Conservation (phyloP, 1,139 yeast species). For the Yamadazyma dushanensis region DNA sequence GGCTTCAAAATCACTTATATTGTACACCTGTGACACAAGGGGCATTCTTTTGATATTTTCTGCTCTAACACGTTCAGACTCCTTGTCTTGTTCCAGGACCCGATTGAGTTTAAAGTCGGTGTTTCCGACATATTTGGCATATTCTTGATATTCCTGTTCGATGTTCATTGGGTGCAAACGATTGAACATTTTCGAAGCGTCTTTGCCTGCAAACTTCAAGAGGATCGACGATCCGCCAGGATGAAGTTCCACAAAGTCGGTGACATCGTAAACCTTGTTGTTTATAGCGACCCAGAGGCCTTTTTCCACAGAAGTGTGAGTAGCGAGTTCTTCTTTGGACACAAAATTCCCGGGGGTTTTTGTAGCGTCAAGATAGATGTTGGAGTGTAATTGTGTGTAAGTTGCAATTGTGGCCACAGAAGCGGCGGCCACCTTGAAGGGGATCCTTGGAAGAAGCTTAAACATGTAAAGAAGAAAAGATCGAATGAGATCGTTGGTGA, state of each 20-base stretch:
- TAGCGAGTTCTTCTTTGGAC: slow-evolving; percentile 6
- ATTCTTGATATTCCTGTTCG: slow-evolving; percentile 5
- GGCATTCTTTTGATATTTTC: slow-evolving; percentile 5
- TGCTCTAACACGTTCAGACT: background rate
- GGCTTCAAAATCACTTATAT: slow-evolving; percentile 48
- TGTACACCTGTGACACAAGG: slow-evolving; percentile 20
- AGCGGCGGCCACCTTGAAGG: background rate
- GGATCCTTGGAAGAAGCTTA: background rate
- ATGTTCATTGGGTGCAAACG: slow-evolving; percentile 16
- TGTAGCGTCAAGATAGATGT: background rate
- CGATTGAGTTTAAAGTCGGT: background rate
- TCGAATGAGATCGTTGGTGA: too few species aligned
- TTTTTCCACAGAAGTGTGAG: slow-evolving; percentile 5
- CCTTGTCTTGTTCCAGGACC: background rate
- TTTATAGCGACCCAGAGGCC: slow-evolving; percentile 27
- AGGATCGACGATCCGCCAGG: slow-evolving; percentile 30
- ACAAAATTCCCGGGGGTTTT: background rate
- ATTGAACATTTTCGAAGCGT: slow-evolving; percentile 22
- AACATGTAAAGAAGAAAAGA: background rate
- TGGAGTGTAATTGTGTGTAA: background rate
- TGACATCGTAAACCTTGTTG: slow-evolving; percentile 29
- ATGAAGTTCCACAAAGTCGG: slow-evolving; percentile 24
- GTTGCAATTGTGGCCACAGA: background rate
- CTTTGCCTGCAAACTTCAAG: slow-evolving; percentile 27
- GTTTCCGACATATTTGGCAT: slow-evolving; percentile 5